phyloP scores from a whole-genome alignment of 2,329 filamentous ascomycete genomes.

The Cryphonectria japonica region DNA sequence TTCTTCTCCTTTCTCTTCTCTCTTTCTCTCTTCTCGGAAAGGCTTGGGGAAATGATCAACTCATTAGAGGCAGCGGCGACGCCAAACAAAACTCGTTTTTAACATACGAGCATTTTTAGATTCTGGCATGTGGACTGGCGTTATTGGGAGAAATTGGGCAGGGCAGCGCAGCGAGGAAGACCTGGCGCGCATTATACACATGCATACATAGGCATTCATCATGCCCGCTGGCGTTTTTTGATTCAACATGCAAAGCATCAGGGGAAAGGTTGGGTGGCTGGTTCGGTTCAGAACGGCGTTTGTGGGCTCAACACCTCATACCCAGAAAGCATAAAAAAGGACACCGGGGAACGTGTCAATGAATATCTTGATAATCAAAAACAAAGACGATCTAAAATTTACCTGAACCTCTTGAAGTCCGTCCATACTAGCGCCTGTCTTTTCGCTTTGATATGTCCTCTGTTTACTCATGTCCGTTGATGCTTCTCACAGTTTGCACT shows the following conservation, averaged over 20 bases:
- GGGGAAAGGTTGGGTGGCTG: neutral
- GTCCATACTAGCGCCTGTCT: neutral
- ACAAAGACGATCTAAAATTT: neutral
- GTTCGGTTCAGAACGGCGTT: conserved; percentile 20
- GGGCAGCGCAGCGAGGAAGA: conserved; percentile 3
- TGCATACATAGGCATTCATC: conserved; percentile 21
- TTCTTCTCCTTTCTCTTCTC: too few relatives aligned
- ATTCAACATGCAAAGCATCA: conserved; percentile 29
- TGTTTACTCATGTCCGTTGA: neutral
- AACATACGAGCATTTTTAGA: conserved; percentile 19
- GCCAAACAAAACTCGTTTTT: conserved; percentile 14
- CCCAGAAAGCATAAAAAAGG: conserved; percentile 9
- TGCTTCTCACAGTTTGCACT: neutral
- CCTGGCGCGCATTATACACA: conserved; percentile 13
- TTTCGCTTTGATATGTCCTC: neutral
- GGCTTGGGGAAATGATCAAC: conserved; percentile 25
- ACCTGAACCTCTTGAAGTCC: neutral
- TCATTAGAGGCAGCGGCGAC: conserved; percentile 29
- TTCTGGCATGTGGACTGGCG: conserved; percentile 25
- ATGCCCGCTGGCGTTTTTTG: conserved; percentile 15
- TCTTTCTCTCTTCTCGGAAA: too few relatives aligned
- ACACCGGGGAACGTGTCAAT: neutral
- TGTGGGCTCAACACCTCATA: conserved; percentile 34
- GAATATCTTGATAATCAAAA: neutral
- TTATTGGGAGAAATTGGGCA: conserved; percentile 16